Evolutionary conservation across 495 filamentous ascomycete species (phyloP).

Genomic region (Trichoderma asperelloides): DNA sequence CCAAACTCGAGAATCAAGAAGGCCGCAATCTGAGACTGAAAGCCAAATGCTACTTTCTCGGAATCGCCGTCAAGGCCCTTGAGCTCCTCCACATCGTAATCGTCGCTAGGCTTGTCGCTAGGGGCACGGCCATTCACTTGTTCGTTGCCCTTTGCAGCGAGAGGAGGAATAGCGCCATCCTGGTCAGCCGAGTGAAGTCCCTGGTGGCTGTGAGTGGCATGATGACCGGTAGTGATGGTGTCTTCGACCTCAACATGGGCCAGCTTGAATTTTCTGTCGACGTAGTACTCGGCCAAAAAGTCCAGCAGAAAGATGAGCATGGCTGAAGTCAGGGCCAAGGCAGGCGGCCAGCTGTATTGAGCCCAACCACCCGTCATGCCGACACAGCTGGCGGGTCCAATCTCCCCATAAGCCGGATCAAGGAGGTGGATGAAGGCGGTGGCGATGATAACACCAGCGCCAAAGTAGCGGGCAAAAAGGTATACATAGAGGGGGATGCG

Average conservation of each 20-base stretch:
- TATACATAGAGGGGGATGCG: slow-evolving; percentile 15
- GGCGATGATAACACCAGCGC: slow-evolving; percentile 63
- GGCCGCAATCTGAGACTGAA: slow-evolving; percentile 36
- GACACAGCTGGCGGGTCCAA: not conserved
- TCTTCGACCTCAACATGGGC: slow-evolving; percentile 8
- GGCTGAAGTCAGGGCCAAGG: slow-evolving; percentile 40
- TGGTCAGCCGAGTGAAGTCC: slow-evolving; percentile 1
- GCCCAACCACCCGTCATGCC: slow-evolving; percentile 12
- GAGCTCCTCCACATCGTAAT: not conserved
- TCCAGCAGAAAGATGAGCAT: slow-evolving; percentile 55
- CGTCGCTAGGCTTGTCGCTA: slow-evolving; percentile 4
- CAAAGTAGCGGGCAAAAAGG: slow-evolving; percentile 47
- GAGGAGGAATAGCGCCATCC: not conserved
- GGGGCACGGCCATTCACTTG: not conserved
- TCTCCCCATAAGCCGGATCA: not conserved
- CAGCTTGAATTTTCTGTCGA: slow-evolving; percentile 38
- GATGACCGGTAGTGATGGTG: slow-evolving; percentile 6
- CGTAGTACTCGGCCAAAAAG: slow-evolving; percentile 51
- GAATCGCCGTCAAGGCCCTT: not conserved
- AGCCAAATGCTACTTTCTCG: slow-evolving; percentile 11
- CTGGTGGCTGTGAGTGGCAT: slow-evolving; percentile 11
- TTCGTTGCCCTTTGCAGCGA: slow-evolving; percentile 10
- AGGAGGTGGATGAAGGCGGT: slow-evolving; percentile 61
- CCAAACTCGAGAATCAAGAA: slow-evolving; percentile 59
- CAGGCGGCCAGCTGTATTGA: not conserved